phyloP scores from a whole-genome alignment of 2,329 filamentous ascomycete genomes.

The Cordyceps cicadae region DNA sequence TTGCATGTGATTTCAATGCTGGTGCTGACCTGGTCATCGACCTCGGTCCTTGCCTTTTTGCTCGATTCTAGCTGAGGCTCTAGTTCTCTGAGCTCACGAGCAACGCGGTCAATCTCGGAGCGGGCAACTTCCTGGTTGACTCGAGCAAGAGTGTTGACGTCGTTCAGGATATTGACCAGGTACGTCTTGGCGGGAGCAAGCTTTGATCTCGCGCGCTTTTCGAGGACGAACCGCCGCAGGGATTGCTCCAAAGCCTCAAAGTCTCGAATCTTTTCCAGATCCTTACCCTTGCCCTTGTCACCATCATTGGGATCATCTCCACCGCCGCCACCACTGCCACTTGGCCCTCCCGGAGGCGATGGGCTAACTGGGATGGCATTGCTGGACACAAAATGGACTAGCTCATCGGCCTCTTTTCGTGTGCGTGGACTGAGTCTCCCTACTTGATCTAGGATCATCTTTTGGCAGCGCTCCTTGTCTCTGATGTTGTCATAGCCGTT shows the following conservation, averaged over 20 bases:
- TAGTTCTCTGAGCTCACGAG: conserved; percentile 68
- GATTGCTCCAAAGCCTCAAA: conserved; percentile 87
- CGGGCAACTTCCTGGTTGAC: conserved; percentile 85
- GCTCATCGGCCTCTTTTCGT: conserved; percentile 81
- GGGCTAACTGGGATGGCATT: conserved; percentile 78
- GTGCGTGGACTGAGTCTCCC: conserved; percentile 81
- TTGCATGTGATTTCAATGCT: conserved; percentile 79
- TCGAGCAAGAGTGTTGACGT: conserved; percentile 71
- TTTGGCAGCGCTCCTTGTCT: conserved; percentile 84
- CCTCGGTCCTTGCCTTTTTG: conserved; percentile 68
- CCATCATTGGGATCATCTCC: conserved; percentile 50
- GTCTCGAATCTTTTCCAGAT: conserved; percentile 77
- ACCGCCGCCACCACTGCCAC: conserved; percentile 47
- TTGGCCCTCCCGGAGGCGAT: conserved; percentile 46
- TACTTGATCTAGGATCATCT: conserved; percentile 89
- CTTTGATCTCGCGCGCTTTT: conserved; percentile 92
- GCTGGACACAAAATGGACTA: conserved; percentile 97
- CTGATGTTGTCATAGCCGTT: conserved; percentile 93
- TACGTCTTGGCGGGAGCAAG: conserved; percentile 94
- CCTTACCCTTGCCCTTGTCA: conserved; percentile 72
- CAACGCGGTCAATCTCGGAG: conserved; percentile 75
- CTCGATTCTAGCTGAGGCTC: conserved; percentile 81
- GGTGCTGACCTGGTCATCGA: conserved; percentile 71
- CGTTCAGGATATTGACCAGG: conserved; percentile 83
- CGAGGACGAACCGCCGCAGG: conserved; percentile 82